These are phyloP conservation scores for Leishmania major DNA, from an alignment of 208 protist species.

Conservation along the genomic window DNA sequence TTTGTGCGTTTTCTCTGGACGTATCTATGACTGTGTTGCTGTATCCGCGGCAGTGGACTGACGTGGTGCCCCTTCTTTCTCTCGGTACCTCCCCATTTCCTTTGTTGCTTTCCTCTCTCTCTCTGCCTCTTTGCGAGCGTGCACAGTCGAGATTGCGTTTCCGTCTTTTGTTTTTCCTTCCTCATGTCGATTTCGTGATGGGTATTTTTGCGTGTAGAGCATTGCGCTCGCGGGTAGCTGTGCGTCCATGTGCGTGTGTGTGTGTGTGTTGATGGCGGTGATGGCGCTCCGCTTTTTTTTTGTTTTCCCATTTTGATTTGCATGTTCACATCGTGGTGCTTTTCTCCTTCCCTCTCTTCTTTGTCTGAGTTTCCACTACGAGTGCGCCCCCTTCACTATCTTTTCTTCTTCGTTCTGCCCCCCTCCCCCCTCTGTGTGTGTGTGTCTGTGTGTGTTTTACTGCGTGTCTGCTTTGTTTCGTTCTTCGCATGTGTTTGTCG, in stretches of 20 bases:
- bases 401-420: background rate
- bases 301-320: conserved; percentile 10
- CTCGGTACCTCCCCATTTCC: background rate
- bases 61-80: background rate
- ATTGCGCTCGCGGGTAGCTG: background rate
- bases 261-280: background rate
- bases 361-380: background rate
- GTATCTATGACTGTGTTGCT: background rate
- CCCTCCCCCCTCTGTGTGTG: background rate
- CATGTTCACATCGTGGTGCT: background rate
- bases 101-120: background rate
- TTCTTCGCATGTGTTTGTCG: background rate
- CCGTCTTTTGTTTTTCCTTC: background rate
- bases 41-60: background rate
- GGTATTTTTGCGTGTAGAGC: background rate
- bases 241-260: no score
- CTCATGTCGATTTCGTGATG: background rate
- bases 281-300: conserved; percentile 5
- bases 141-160: background rate
- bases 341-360: background rate
- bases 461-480: background rate
- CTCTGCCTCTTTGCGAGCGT: background rate
- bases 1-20: background rate
- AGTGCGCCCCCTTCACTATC: background rate
- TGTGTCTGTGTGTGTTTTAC: background rate